Base-by-base conservation (phyloP, 805 yeast genomes). In the Crinitomyces ghanaensis region DNA sequence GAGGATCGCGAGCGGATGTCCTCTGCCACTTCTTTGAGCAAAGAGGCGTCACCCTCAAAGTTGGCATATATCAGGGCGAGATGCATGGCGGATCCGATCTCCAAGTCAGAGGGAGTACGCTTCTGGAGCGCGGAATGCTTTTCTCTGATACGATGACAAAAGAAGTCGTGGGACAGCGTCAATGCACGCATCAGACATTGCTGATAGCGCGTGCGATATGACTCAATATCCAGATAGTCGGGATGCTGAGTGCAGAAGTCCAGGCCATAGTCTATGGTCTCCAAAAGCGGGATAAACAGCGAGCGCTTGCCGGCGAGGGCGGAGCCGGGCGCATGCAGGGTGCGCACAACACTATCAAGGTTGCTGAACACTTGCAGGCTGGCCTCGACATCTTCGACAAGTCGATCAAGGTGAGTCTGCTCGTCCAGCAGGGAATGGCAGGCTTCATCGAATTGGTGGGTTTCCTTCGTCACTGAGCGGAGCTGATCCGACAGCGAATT, bases 121-220 rank as follows among this genome's bases (percentile, higher is more conserved):
- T 19, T 35, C 27, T 19, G 41, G 19, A 45, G 32, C 22, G 25
- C 36, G 6, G 31, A 16, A 7, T 50, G 46, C 2, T 53, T 41
- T 18, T 45, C 50, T 35, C 63, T 62, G 36, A 72, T 43, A 20
- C 48, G 41, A 36, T 54, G 60, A 24, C 47, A 50, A 35, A 81
- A 56, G 49, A 76, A 83, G 46, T 77, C 81, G 41, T 77, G 68
- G 11, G 84, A 70, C 38, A 88, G 60, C 0, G 91, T 74, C 30
- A 84, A 63, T 1, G 93, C 77, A 38, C 95, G 67, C 1, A 86
- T 74, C 67, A 84, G 65, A 48, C 95, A 82, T 46, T 82, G 93
- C 40, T 80, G 72, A 57, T 82, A 83, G 38, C 86, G 68, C 41
- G 74, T 71, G 30, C 66, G 68, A 51, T 81, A 84, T 2, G 72